A percentile compares a stretch with the other conserved stretches of the same genome.
phyloP scores from a whole-genome alignment of 441 rosid genomes.

The Syzygium malaccense region DNA sequence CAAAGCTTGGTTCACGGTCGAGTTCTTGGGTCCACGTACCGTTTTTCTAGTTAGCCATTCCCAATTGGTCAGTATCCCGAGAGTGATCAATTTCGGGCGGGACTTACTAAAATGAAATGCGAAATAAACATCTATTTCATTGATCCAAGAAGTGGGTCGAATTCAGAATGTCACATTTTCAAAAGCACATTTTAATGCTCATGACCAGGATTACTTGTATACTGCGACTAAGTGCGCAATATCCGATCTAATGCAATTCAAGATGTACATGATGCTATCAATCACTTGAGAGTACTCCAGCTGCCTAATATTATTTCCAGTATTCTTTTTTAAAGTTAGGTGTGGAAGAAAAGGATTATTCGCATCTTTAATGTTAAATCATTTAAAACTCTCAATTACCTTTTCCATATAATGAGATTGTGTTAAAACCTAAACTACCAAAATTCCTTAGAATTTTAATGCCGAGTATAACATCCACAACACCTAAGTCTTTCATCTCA shows the following conservation, averaged over 20 bases:
- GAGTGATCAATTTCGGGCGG: too few relatives aligned
- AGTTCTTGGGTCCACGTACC: too few relatives aligned
- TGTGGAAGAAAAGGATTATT: too few relatives aligned
- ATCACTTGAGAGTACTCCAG: neutral
- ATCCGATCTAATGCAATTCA: neutral
- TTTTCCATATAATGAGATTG: neutral
- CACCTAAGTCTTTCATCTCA: neutral
- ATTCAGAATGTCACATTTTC: too few relatives aligned
- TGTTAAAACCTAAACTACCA: neutral
- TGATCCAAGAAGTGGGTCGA: too few relatives aligned
- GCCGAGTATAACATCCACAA: neutral
- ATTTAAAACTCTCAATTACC: neutral
- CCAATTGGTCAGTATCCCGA: too few relatives aligned
- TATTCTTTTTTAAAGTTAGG: neutral
- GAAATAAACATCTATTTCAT: too few relatives aligned
- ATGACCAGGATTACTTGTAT: neutral
- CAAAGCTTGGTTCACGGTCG: too few relatives aligned
- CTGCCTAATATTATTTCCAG: neutral
- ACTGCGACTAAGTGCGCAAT: fast-evolving
- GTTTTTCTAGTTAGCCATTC: too few relatives aligned
- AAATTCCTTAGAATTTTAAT: neutral
- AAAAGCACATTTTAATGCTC: neutral
- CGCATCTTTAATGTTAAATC: neutral
- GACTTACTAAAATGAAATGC: too few relatives aligned
- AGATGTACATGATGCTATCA: neutral